Conservation (phyloP, 805 yeast species). For the Hyphopichia homilentoma region DNA sequence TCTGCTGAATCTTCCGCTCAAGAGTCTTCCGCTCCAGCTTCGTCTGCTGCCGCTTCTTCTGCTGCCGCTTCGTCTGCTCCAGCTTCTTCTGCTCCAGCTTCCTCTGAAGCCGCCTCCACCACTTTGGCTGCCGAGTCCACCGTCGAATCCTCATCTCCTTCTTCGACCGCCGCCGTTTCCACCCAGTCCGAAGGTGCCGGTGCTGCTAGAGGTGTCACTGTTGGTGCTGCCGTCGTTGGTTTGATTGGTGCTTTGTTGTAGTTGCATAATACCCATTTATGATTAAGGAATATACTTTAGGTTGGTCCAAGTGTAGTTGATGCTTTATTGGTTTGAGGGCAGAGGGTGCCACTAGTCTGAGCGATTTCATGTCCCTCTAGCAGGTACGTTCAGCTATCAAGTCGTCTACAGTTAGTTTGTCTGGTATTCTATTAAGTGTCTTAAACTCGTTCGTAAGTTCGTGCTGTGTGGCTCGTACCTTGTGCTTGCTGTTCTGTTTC, state of each 20-base stretch:
- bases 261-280: too few relatives aligned
- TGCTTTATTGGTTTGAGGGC: too few relatives aligned
- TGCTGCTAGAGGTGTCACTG: slow-evolving; percentile 22
- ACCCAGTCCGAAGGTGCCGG: slow-evolving; percentile 24
- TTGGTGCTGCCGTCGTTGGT: slow-evolving; percentile 39
- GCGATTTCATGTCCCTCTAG: too few relatives aligned
- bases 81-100: slow-evolving; percentile 10
- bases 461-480: too few relatives aligned
- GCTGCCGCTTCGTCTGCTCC: slow-evolving; percentile 7
- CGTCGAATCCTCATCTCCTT: slow-evolving; percentile 12
- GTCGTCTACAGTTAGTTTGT: too few relatives aligned
- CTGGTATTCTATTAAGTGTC: too few relatives aligned
- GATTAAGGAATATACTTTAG: too few relatives aligned
- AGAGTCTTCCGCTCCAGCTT: slow-evolving; percentile 4
- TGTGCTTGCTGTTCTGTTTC: too few relatives aligned
- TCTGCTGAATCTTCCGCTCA: slow-evolving; percentile 10
- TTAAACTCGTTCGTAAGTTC: too few relatives aligned
- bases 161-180: slow-evolving; percentile 22
- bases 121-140: slow-evolving; percentile 16
- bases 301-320: too few relatives aligned
- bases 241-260: slow-evolving; percentile 35
- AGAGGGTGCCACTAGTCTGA: too few relatives aligned
- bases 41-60: slow-evolving; percentile 10
- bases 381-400: too few relatives aligned
- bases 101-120: slow-evolving; percentile 9